A percentile compares a stretch with the other conserved stretches of the same genome.
These are phyloP conservation scores for Sarcocystis neurona DNA, from an alignment of 169 alveolate genomes.

Conservation along the genomic window DNA sequence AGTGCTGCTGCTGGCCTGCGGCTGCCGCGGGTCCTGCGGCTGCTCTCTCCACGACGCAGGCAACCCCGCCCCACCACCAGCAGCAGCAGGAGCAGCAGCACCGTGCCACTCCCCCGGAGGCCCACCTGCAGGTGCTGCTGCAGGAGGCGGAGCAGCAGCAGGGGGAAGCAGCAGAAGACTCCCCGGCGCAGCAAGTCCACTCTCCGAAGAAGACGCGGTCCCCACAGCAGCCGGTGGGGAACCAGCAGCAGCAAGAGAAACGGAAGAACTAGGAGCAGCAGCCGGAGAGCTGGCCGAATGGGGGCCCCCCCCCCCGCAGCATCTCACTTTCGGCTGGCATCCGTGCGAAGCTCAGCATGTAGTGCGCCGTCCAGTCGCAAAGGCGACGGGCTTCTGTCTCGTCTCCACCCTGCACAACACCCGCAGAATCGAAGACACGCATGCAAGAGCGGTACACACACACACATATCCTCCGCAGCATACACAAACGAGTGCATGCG, in stretches of 20 bases:
- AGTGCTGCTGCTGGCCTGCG: too few relatives aligned
- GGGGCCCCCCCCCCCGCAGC: not conserved
- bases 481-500: not conserved
- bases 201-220: not conserved
- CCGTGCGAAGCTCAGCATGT: conserved; percentile 27
- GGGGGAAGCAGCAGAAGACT: not conserved
- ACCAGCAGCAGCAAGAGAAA: not conserved
- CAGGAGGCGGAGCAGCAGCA: too few relatives aligned
- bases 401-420: conserved; percentile 46
- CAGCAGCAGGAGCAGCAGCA: too few relatives aligned
- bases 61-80: too few relatives aligned
- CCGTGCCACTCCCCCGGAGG: too few relatives aligned
- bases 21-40: too few relatives aligned
- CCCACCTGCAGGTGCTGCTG: too few relatives aligned
- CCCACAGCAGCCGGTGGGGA: not conserved
- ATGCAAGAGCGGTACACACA: too few relatives aligned
- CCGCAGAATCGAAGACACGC: conserved; percentile 19
- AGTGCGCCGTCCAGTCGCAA: conserved; percentile 61
- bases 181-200: not conserved
- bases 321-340: conserved; percentile 38
- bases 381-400: conserved; percentile 53
- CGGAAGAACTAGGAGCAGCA: not conserved
- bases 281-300: not conserved
- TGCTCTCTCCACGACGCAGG: too few relatives aligned
- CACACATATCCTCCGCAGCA: not conserved